A percentile compares a stretch with the other conserved stretches of the same genome.
These are phyloP conservation scores for Fusarium azukiicola DNA, from an alignment of 2,329 filamentous ascomycete genomes.

Conservation along the genomic window DNA sequence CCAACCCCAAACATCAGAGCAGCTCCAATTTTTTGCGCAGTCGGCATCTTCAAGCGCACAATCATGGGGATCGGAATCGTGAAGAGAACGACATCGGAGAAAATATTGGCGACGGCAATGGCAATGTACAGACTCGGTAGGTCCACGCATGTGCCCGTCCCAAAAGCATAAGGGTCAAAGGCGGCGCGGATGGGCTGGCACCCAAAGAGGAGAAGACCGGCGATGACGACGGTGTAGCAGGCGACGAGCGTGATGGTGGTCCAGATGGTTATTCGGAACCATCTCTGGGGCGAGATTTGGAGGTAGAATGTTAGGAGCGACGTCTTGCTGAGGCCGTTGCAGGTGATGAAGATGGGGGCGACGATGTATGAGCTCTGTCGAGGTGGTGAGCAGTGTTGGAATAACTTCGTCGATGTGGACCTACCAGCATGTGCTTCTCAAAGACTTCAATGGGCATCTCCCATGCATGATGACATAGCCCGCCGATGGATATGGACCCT, in stretches of 20 bases:
- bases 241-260: slow-evolving; percentile 53
- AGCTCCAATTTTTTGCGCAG: slow-evolving; percentile 69
- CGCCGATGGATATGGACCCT: slow-evolving; percentile 54
- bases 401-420: not conserved
- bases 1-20: slow-evolving; percentile 68
- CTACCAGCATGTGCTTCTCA: slow-evolving; percentile 47
- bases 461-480: slow-evolving; percentile 54
- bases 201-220: slow-evolving; percentile 44
- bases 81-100: slow-evolving; percentile 70
- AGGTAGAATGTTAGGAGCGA: slow-evolving; percentile 62
- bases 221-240: slow-evolving; percentile 53
- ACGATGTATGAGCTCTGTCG: slow-evolving; percentile 53
- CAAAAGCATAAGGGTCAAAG: slow-evolving; percentile 51
- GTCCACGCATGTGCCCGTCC: slow-evolving; percentile 63
- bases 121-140: slow-evolving; percentile 69
- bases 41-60: slow-evolving; percentile 65
- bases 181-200: slow-evolving; percentile 44
- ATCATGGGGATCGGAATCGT: slow-evolving; percentile 69
- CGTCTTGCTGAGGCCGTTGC: slow-evolving; percentile 60
- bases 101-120: slow-evolving; percentile 70
- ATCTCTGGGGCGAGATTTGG: slow-evolving; percentile 57
- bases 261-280: slow-evolving; percentile 55
- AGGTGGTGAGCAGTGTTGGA: not conserved
- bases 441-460: slow-evolving; percentile 51
- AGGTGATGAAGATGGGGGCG: slow-evolving; percentile 57